A percentile compares a stretch with the other conserved stretches of the same genome.
Evolutionary conservation across 768 basidiomycete species (phyloP).

Genomic region (Russula sp.): DNA sequence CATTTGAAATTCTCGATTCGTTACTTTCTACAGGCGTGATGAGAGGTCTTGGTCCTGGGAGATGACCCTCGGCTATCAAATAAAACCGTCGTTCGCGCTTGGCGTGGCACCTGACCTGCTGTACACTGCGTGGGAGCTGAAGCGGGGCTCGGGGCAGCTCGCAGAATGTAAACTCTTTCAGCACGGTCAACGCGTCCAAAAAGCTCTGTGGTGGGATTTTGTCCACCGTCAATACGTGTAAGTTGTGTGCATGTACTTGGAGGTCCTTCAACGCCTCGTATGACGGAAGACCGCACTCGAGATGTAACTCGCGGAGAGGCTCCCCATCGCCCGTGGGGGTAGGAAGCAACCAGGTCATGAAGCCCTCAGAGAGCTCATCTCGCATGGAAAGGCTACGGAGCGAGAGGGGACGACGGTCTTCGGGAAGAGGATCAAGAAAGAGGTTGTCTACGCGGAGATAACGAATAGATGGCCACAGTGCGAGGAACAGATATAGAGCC

Average conservation of each 20-base stretch:
- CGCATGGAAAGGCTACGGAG: conserved; percentile 11
- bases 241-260: not conserved
- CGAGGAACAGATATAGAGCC: conserved; percentile 7
- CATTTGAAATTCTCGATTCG: not conserved
- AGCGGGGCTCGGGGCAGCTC: conserved; percentile 1
- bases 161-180: conserved; percentile 10
- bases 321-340: not conserved
- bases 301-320: conserved; percentile 17
- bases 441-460: conserved; percentile 18
- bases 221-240: conserved; percentile 16
- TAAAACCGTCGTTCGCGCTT: not conserved
- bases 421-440: conserved; percentile 4
- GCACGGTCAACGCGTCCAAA: conserved; percentile 9
- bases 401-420: conserved; percentile 6
- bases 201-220: conserved; percentile 12
- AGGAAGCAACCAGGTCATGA: conserved; percentile 16
- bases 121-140: conserved; percentile 6
- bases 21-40: not conserved
- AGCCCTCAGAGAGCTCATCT: conserved; percentile 4
- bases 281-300: conserved; percentile 4
- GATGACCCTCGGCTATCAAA: not conserved
- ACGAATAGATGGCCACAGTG: conserved; percentile 16
- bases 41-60: not conserved
- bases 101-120: conserved; percentile 2
- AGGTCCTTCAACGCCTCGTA: not conserved